phyloP scores from a whole-genome alignment of 257 asterid species.

The Thymus mandschuricus region DNA sequence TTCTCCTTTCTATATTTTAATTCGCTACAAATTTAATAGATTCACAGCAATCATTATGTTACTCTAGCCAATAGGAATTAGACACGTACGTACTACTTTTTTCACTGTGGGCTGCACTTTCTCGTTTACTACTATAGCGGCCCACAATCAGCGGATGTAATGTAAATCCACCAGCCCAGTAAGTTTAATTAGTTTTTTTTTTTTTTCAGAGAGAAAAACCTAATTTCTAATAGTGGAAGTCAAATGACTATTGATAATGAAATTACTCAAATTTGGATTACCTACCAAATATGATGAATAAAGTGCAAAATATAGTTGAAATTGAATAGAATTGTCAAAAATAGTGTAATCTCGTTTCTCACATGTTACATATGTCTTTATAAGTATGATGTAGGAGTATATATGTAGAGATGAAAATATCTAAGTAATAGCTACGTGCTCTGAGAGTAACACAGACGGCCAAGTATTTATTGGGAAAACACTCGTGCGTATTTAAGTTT shows the following conservation, averaged over 20 bases:
- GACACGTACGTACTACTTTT: conserved; percentile 18
- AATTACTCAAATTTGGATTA: neutral
- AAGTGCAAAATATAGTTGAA: neutral
- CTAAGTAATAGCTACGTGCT: neutral
- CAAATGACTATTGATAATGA: neutral
- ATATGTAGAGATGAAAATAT: neutral
- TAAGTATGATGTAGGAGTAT: neutral
- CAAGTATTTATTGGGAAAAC: neutral
- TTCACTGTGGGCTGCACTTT: conserved; percentile 12
- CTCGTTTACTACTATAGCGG: neutral
- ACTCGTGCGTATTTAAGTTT: neutral
- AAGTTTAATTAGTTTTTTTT: too few species aligned
- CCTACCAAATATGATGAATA: neutral
- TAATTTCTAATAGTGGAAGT: neutral
- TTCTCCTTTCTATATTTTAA: neutral
- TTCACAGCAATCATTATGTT: conserved; percentile 29
- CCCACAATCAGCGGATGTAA: conserved; percentile 33
- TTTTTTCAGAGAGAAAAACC: neutral
- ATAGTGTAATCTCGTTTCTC: conserved; percentile 24
- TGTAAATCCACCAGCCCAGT: neutral
- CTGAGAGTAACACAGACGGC: conserved; percentile 21
- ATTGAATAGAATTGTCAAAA: neutral
- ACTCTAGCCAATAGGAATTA: conserved; percentile 11
- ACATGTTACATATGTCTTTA: conserved; percentile 8
- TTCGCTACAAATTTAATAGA: conserved; percentile 6